Evolutionary conservation across 495 filamentous ascomycete species (phyloP), one percentile per base, ranked within the genome.

Genomic region (Cladorrhinum samala): DNA sequence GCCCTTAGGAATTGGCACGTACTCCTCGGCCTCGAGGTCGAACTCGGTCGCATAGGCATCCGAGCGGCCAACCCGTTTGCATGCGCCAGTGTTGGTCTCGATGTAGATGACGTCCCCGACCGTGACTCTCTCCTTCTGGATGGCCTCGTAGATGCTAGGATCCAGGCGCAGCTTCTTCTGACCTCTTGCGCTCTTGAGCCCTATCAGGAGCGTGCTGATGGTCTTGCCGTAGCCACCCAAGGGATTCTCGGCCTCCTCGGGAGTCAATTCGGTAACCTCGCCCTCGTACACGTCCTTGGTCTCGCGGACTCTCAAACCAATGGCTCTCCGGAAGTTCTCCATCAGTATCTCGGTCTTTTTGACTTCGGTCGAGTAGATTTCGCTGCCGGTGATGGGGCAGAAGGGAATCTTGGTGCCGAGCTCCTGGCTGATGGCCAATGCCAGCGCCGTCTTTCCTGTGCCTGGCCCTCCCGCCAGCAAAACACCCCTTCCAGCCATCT

Each of bases 311-410:
- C 92, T 88, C 40, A 96, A 75, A 76, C 93, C 93, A 65, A 97
- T 98, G 40, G 93, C 92, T 66, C 91, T 76, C 68, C 93, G 82
- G 70, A 98, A 98, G 69, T 96, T 95, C 77, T 98, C 93, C 89
- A 96, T 96, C 64, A 98, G 75, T 36, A 93, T 87, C 70, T 98
- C 93, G 17, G 93, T 97, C 82, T 98, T 98, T 81, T 96, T 96
- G 53, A 98, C 89, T 71, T 98, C 93, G 37, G 92, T 86, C 42
- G 87, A 92, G 74, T 96, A 98, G 58, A 98, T 85, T 65, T 98
- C 93, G 71, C 91, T 96, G 54, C 90, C 93, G 24, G 94, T 91
- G 61, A 98, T 96, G 30, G 91, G 89, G 65, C 91, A 95, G 67
- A 98, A 98, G 4, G 93, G 93, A 48, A 98, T 94, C 72, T 95